Evolutionary conservation across 2,329 filamentous ascomycete genomes (phyloP).

Genomic region (Dothideomycetes sp.): DNA sequence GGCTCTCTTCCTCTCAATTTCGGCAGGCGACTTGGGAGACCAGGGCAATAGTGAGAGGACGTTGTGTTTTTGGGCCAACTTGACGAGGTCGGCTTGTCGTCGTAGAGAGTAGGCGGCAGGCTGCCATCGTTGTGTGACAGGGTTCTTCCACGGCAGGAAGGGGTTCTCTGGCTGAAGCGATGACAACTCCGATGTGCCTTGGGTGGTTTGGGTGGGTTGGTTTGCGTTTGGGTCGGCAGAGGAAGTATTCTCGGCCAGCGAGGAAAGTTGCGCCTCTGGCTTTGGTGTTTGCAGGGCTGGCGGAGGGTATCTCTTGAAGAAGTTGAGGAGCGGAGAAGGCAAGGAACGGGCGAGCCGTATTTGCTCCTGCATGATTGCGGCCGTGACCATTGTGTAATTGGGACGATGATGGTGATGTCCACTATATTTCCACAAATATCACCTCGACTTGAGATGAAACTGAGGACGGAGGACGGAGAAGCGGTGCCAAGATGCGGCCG

Average conservation of each 20-base stretch:
- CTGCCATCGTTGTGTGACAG: conserved; percentile 70
- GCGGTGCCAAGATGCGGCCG: background rate
- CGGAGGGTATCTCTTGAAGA: conserved; percentile 85
- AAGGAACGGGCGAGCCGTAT: conserved; percentile 52
- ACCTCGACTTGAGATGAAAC: background rate
- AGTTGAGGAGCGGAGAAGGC: conserved; percentile 66
- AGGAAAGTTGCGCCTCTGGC: conserved; percentile 15
- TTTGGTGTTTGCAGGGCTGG: conserved; percentile 32
- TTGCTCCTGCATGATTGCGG: conserved; percentile 17
- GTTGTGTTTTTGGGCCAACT: conserved; percentile 56
- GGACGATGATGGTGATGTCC: background rate
- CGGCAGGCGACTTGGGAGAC: conserved; percentile 34
- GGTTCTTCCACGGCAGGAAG: conserved; percentile 70
- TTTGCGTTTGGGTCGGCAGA: conserved; percentile 32
- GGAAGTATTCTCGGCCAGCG: conserved; percentile 22
- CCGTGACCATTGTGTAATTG: conserved; percentile 4
- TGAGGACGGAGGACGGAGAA: background rate
- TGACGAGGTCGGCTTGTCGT: conserved; percentile 81
- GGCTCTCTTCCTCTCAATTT: conserved; percentile 58
- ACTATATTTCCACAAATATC: background rate
- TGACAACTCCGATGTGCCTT: conserved; percentile 24
- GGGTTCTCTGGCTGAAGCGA: conserved; percentile 47
- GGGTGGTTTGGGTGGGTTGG: conserved; percentile 25
- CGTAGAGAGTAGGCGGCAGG: conserved; percentile 73
- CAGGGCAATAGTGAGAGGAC: conserved; percentile 23